Conservation (phyloP, 495 filamentous ascomycete genomes). For the Neurospora sublineolata region DNA sequence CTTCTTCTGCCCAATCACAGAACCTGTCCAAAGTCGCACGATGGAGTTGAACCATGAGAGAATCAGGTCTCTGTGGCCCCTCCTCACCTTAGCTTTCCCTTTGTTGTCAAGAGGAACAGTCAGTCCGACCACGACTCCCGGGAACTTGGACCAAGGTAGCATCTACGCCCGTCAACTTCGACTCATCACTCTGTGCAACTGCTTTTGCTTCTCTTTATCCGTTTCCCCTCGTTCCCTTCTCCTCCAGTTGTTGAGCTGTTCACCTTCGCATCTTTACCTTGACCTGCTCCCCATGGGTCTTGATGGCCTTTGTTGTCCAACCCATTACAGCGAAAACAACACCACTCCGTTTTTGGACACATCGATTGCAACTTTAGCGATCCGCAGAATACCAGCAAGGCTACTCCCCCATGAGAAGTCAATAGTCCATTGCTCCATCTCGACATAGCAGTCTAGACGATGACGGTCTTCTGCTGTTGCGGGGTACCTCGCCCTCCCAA, state of each 20-base stretch:
- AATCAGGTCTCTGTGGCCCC: not conserved
- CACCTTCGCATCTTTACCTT: not conserved
- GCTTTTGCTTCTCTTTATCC: not conserved
- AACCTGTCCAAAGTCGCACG: not conserved
- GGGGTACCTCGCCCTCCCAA: slow-evolving; percentile 20
- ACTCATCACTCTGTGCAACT: not conserved
- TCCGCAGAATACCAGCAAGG: not conserved
- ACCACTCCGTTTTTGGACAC: not conserved
- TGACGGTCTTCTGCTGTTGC: slow-evolving; percentile 33
- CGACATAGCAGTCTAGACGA: slow-evolving; percentile 9
- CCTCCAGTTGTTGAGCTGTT: not conserved
- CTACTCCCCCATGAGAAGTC: not conserved
- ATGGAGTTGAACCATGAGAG: not conserved
- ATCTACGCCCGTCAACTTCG: not conserved
- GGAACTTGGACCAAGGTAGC: not conserved
- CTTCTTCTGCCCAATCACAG: not conserved
- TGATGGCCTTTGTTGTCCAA: not conserved
- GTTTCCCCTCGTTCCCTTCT: not conserved
- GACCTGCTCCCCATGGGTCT: not conserved
- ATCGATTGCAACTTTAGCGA: not conserved
- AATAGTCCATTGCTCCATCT: not conserved
- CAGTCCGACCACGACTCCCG: not conserved
- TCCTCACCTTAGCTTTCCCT: not conserved
- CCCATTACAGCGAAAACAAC: not conserved
- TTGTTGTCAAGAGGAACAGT: not conserved